Percentiles rank a stretch among this genome's conserved stretches.
phyloP scores from a whole-genome alignment of 768 basidiomycete species.

The Rhodotorula diobovata region DNA sequence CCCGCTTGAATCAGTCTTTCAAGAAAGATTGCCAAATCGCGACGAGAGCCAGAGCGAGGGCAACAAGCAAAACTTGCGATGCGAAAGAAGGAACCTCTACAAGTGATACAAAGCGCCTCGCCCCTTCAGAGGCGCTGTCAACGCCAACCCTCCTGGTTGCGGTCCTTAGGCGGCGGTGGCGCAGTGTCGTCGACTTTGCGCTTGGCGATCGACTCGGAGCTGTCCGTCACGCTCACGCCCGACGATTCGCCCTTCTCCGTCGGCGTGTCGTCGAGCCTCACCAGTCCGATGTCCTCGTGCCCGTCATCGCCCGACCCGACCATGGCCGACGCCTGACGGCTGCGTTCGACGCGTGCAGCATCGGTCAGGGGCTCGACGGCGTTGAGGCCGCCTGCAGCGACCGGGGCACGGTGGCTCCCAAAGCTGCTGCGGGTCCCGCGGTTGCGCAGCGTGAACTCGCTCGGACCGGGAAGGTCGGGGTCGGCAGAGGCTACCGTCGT shows the following conservation, averaged over 20 bases:
- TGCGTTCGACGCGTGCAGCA: neutral
- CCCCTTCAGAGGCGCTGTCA: neutral
- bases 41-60: neutral
- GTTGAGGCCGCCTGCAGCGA: neutral
- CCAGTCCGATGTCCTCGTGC: neutral
- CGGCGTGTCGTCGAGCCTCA: neutral
- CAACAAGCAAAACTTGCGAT: neutral
- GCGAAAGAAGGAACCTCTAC: neutral
- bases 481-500: constrained; percentile 10
- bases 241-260: neutral
- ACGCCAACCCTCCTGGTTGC: neutral
- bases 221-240: neutral
- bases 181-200: neutral
- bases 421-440: neutral
- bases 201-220: neutral
- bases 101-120: neutral
- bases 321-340: neutral
- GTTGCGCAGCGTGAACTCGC: neutral
- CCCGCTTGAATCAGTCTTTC: no score
- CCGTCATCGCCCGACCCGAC: neutral
- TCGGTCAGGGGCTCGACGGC: constrained; percentile 1
- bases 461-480: neutral
- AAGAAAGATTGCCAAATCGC: neutral
- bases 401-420: neutral
- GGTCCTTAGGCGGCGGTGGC: neutral